Evolutionary conservation across 108 stramenopile genomes (phyloP).

Genomic region (Fistulifera pelliculosa): DNA sequence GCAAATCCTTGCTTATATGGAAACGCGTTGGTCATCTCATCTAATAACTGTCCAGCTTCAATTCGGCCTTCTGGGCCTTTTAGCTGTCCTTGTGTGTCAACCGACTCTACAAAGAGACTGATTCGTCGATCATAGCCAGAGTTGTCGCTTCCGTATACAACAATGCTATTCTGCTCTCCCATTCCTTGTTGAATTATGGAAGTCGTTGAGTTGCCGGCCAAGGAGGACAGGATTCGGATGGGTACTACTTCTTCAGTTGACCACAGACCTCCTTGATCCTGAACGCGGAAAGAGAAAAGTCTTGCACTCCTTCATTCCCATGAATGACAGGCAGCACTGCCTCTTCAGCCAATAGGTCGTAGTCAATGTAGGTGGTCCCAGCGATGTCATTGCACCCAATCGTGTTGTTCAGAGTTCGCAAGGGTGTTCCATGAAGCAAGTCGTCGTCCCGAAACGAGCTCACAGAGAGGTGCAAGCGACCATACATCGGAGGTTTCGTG

Average conservation of each 20-base stretch:
- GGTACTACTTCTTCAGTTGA: constrained; percentile 17
- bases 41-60: no score
- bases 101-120: not conserved
- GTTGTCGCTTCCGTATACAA: not conserved
- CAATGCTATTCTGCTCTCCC: not conserved
- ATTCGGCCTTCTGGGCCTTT: no score
- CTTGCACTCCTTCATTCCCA: constrained; percentile 4
- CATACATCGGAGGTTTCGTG: constrained; percentile 17
- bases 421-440: constrained; percentile 24
- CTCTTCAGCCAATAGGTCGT: not conserved
- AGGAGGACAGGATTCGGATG: constrained; percentile 15
- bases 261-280: constrained; percentile 26
- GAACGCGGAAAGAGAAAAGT: constrained; percentile 33
- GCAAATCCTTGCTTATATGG: not conserved
- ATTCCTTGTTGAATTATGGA: not conserved
- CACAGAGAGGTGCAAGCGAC: constrained; percentile 24
- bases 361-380: constrained; percentile 11
- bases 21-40: not conserved
- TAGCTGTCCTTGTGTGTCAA: not conserved
- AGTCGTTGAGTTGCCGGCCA: not conserved
- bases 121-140: constrained; percentile 2
- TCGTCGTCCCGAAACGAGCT: constrained; percentile 20
- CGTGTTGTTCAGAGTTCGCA: constrained; percentile 13
- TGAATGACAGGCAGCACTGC: not conserved
- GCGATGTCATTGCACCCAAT: constrained; percentile 3